Evolutionary conservation across 2,329 filamentous ascomycete genomes (phyloP), one percentile per base, ranked within the genome.

Genomic region (Penicillium sp.): DNA sequence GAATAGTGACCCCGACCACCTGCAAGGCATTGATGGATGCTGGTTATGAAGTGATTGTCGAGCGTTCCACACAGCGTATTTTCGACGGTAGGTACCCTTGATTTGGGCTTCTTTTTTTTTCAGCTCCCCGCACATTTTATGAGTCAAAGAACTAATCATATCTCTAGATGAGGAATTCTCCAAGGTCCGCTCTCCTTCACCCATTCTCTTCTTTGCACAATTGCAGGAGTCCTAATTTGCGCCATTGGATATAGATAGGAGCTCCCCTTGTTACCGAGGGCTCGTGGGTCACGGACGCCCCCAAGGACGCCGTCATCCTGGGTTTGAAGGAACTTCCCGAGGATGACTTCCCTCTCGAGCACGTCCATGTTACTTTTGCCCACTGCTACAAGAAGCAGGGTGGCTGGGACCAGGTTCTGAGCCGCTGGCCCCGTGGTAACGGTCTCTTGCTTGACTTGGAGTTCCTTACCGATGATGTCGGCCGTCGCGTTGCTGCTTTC

Each of bases 391-490:
- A 91, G 80, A 75, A 83, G 60, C 90, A 94, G 75, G 84, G 76
- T 23, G 88, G 87, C 23, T 96, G 90, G 90, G 84, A 90, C 51
- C 81, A 83, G 34, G 89, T 91, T 5, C 84, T 96, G n/a, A 80
- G 85, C 51, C 83, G 92, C 49, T 97, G 91, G 72, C 82, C 88
- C 23, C 82, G 84, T 20, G 91, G 90, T 51, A 84, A 85, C 48
- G 90, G 90, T 61, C 87, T 84, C 0, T 83, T 97, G 12, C 84
- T 91, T 52, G 92, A 97, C 66, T 82, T 97, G 30, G 92, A 96
- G 70, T 97, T 96, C 70, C 79, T 97, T 30, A 83, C 84, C 32
- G 88, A 95, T 61, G 83, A 86, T 58, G 80, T 77, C 24, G 89
- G 89, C 30, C 80, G 88, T 83, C 68, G 73, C 55, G 73, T 75